These are phyloP conservation scores for Aurinia saxatilis DNA, from an alignment of 345 rosid species.

Conservation along the genomic window DNA sequence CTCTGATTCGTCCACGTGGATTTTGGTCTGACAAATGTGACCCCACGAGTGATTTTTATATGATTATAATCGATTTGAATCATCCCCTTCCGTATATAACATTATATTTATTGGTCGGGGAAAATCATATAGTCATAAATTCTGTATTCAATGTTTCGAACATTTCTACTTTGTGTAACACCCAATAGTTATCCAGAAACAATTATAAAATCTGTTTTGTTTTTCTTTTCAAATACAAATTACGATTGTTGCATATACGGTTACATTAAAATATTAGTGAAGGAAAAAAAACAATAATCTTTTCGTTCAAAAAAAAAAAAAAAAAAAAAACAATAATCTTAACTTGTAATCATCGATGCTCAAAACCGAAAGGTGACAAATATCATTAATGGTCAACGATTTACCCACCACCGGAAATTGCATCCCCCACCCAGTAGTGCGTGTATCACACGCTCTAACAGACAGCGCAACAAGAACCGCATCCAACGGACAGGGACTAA, in stretches of 20 bases:
- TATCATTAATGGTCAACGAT: constrained; percentile 26
- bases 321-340: neutral
- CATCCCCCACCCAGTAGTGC: neutral
- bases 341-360: constrained; percentile 24
- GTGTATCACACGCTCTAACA: neutral
- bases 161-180: neutral
- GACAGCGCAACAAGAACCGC: neutral
- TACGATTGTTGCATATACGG: too few species aligned
- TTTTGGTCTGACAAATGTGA: constrained; percentile 19
- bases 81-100: neutral
- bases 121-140: neutral
- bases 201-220: too few species aligned
- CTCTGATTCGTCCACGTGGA: constrained; percentile 28
- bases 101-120: neutral
- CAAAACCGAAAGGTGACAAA: constrained; percentile 25
- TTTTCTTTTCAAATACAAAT: too few species aligned
- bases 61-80: constrained; percentile 18
- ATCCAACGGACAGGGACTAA: constrained; percentile 17
- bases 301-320: too few species aligned
- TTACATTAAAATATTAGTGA: too few species aligned
- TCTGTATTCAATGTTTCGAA: neutral
- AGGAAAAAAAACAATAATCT: neutral
- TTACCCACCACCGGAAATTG: neutral
- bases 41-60: constrained; percentile 29
- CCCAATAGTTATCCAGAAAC: too few species aligned